Evolutionary conservation across 2,329 filamentous ascomycete genomes (phyloP), one percentile per base, ranked within the genome.

Genomic region (Epichloe brachyelytri): DNA sequence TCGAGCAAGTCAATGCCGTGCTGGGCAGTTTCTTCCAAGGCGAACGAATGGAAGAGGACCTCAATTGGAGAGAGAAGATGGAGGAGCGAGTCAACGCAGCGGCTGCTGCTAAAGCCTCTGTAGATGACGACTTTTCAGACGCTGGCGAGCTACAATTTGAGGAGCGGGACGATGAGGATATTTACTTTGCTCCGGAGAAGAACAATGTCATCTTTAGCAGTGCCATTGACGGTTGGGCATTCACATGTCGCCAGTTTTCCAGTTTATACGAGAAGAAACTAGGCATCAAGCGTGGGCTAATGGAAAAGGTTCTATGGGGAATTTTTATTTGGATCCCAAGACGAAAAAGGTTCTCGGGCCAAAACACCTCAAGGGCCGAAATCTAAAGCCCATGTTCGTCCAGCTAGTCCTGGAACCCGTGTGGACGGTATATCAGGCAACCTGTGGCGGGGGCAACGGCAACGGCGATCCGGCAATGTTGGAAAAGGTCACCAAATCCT

Each of bases 201-300:
- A 96, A 96, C 67, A 98, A 98, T 63, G 93, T 98, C 66, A 97
- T 98, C 56, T 98, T 98, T 66, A 89, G 88, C 71, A 97, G 91
- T 65, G 93, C 93, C 53, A 85, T 95, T 51, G 93, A 98, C 63
- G 93, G 93, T n/a, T 98, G 93, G 93, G 93, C 93, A 3, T 98
- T 98, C 62, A 98, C 93, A 0, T 84, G 95, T 47, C 81, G 89
- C 48, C 93, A 98, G 61, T 98, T 98, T 64, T 90, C 93, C 17
- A 80, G 80, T 38, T 72, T 97, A 30, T 98, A 97, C 63, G 91
- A 97, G 69, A 95, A 90, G 73, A 98, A 98, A 67, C 78, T 98
- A 6, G 91, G 93, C 14, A 94, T 97, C 67, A 97, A 95, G 69
- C 79, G 90, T 45, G 82, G 81, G 26, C 70, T 87, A 0, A 78